Base-by-base conservation (phyloP, 495 filamentous ascomycete species). In the Neurospora sp. region DNA sequence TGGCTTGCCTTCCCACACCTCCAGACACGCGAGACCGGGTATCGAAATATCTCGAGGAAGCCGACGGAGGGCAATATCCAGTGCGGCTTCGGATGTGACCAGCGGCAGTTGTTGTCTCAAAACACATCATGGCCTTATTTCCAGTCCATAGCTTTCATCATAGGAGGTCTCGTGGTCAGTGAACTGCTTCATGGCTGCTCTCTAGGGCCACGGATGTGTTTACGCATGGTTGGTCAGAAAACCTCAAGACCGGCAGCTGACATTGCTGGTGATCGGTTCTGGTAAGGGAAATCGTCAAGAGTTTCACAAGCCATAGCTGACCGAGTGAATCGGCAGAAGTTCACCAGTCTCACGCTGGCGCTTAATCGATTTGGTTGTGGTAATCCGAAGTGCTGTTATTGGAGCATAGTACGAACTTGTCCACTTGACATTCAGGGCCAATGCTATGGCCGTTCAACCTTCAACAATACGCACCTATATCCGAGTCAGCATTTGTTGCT, bases 181-280 rank as follows among this genome's bases (percentile, higher is more conserved):
- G 20, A 42, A 16, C 39, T 20, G 39, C 68, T 72, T 65, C 35
- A 39, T 27, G 38, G 37, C 27, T 39, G 61, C 10, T 68, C 10
- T 69, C 39, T 8, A 22, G 22, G 20, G 27, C 38, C 39, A 69
- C 39, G 71, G n/a, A 73, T 73, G 71, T 73, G 71, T 73, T 70
- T 6, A 20, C 16, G 69, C 68, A 41, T 73, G 71, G 71, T 73
- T 73, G 71, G 71, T 9, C 12, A 31, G 12, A 35, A 35, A 65
- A 65, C 53, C 12, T 35, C 27, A 65, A 65, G 53, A 18, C 53
- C 27, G 53, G 27, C 53, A 65, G 53, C 53, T 65, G 53, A 65
- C 53, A 65, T 10, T 35, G 14, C 53, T 65, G 27, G 31, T 65
- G 27, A 65, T 65, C 53, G 53, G 27, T 3, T 65, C 22, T 65